Conservation (phyloP, 129 eudicot species). For the Heracleum sosnowskyi region DNA sequence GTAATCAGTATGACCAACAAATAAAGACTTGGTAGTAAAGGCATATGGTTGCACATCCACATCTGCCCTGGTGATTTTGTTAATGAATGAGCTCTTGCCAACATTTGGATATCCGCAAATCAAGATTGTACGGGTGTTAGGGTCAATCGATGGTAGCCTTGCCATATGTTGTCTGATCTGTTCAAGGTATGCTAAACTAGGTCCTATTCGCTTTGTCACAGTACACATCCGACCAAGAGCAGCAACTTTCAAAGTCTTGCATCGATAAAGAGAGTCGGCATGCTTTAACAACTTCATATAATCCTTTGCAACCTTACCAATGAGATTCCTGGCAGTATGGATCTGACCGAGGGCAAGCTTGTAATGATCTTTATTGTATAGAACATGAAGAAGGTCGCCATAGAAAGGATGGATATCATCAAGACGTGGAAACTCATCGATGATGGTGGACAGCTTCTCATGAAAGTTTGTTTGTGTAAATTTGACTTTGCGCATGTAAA, state of each 20-base stretch:
- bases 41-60: too few relatives aligned
- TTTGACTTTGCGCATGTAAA: constrained; percentile 87
- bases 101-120: constrained; percentile 97
- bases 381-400: constrained; percentile 86
- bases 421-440: constrained; percentile 31
- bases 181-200: constrained; percentile 90
- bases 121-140: constrained; percentile 75
- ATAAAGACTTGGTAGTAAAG: constrained; percentile 18
- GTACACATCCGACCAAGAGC: constrained; percentile 98
- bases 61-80: constrained; percentile 67
- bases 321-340: constrained; percentile 80
- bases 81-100: constrained; percentile 89
- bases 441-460: constrained; percentile 72
- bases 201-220: constrained; percentile 71
- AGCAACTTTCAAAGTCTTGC: constrained; percentile 85
- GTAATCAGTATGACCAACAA: too few relatives aligned
- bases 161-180: constrained; percentile 97
- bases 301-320: constrained; percentile 74
- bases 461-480: constrained; percentile 69
- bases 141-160: constrained; percentile 86
- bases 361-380: constrained; percentile 88
- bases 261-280: constrained; percentile 84
- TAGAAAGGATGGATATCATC: constrained; percentile 90
- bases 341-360: constrained; percentile 95
- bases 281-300: constrained; percentile 77